phyloP scores from a whole-genome alignment of 352 stramenopile species.

The Phytophthora lateralis region DNA sequence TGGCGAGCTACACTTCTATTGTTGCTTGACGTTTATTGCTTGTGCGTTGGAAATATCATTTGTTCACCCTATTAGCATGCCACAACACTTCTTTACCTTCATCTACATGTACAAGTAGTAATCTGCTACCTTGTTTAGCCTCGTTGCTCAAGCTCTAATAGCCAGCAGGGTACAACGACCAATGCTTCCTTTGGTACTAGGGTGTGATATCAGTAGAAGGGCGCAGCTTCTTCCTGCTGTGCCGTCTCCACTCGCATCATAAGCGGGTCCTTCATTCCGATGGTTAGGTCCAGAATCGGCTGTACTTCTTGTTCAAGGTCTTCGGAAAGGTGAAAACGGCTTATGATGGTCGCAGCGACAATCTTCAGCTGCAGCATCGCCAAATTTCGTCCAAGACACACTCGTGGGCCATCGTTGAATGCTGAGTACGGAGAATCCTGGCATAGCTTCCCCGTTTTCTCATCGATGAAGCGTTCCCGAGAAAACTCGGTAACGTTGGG shows the following conservation, averaged over 20 bases:
- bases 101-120: too few relatives aligned
- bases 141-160: too few relatives aligned
- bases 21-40: too few relatives aligned
- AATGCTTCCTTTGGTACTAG: not conserved
- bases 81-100: too few relatives aligned
- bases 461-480: constrained; percentile 1
- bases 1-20: too few relatives aligned
- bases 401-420: constrained; percentile 1
- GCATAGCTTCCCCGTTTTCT: not conserved
- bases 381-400: constrained; percentile 1
- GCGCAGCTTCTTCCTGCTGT: not conserved
- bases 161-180: too few relatives aligned
- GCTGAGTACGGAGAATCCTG: constrained; percentile 1
- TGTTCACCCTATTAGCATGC: too few relatives aligned
- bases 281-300: not conserved
- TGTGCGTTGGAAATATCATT: too few relatives aligned
- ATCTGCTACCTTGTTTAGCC: too few relatives aligned
- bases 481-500: not conserved
- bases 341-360: not conserved
- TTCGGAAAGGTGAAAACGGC: not conserved
- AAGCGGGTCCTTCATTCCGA: constrained; percentile 1
- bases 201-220: not conserved
- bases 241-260: not conserved
- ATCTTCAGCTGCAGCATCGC: constrained; percentile 3
- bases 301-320: not conserved